Evolutionary conservation across 371 early-diverging fungal species (phyloP).

Genomic region (Mucor irregularis): DNA sequence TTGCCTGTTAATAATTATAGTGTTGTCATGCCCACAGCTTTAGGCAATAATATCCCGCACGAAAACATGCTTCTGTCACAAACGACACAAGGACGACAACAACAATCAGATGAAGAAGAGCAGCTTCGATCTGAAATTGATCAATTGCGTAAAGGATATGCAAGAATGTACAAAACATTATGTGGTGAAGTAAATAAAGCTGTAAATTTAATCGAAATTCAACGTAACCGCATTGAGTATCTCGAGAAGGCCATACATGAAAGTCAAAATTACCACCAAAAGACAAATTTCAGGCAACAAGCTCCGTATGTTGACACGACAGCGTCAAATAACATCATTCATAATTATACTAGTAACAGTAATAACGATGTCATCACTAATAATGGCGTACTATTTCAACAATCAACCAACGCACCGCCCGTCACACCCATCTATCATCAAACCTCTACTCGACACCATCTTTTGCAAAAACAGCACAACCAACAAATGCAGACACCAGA

Average conservation of each 20-base stretch:
- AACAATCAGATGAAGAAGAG: slow-evolving; percentile 11
- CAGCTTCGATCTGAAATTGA: slow-evolving; percentile 12
- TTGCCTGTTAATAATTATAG: neutral
- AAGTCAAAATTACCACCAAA: slow-evolving; percentile 1
- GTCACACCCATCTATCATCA: too few relatives aligned
- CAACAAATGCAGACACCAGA: too few relatives aligned
- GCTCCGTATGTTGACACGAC: neutral
- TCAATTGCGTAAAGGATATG: slow-evolving; percentile 8
- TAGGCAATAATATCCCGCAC: neutral
- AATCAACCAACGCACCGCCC: too few relatives aligned
- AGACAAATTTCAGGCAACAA: neutral
- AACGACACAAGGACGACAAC: neutral
- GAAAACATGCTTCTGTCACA: too few relatives aligned
- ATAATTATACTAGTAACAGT: too few relatives aligned
- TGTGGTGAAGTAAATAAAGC: slow-evolving; percentile 20
- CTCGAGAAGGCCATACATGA: slow-evolving; percentile 14
- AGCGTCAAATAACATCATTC: neutral
- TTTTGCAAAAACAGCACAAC: too few relatives aligned
- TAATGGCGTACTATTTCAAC: too few relatives aligned
- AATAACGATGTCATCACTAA: too few relatives aligned
- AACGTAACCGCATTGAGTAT: slow-evolving; percentile 18
- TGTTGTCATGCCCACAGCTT: neutral
- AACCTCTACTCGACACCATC: too few relatives aligned
- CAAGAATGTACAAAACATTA: slow-evolving; percentile 11
- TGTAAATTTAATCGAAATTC: slow-evolving; percentile 7